Conservation (phyloP, 2,329 filamentous ascomycete genomes). For the Ceratocystis cubensis region DNA sequence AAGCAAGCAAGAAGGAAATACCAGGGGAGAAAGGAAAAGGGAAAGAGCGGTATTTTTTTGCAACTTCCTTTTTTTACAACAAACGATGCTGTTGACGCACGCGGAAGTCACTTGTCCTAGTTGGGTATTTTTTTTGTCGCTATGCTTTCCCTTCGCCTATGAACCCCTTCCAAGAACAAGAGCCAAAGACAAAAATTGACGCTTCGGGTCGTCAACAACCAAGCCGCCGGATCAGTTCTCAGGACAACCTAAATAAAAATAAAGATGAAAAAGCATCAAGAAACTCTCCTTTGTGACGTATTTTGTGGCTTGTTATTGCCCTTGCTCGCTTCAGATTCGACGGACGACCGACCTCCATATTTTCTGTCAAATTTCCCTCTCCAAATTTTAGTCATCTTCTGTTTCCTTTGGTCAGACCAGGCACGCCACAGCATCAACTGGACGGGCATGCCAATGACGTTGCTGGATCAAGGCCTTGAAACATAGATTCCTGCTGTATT, state of each 20-base stretch:
- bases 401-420: neutral
- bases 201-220: neutral
- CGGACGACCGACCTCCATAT: neutral
- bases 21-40: no score
- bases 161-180: no score
- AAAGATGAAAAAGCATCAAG: neutral
- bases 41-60: no score
- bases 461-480: neutral
- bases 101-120: no score
- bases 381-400: neutral
- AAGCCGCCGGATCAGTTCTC: neutral
- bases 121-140: no score
- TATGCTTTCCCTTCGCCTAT: no score
- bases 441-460: no score
- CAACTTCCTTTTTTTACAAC: no score
- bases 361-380: constrained; percentile 4
- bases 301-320: neutral
- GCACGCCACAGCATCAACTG: no score
- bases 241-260: neutral
- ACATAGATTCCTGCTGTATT: neutral
- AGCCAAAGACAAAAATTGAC: no score
- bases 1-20: neutral
- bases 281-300: neutral
- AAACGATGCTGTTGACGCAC: no score
- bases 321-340: neutral